Percentiles rank a stretch among this genome's conserved stretches.
Conservation (phyloP, 129 eudicot genomes). For the Helichrysum umbraculigerum region DNA sequence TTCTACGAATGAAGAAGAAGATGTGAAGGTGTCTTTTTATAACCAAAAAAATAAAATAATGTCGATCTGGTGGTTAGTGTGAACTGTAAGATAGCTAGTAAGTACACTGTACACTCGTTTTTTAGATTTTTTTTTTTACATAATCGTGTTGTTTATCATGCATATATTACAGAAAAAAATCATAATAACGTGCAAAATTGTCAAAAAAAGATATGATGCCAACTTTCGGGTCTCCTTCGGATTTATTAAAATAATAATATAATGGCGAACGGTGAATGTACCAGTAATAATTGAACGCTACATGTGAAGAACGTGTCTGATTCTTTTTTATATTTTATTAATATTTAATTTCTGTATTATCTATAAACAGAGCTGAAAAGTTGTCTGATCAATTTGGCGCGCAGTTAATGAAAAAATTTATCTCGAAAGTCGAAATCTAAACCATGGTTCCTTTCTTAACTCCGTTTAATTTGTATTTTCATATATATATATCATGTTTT, state of each 20-base stretch:
- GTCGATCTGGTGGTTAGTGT: neutral
- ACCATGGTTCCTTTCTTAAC: too few species aligned
- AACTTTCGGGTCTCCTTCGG: neutral
- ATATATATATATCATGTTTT: too few species aligned
- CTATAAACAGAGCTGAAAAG: too few species aligned
- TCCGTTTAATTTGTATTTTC: too few species aligned
- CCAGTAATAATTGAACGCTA: neutral
- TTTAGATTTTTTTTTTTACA: neutral
- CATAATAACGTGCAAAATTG: neutral
- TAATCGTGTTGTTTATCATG: neutral
- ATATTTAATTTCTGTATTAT: too few species aligned
- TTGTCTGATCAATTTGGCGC: too few species aligned
- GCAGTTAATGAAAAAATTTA: too few species aligned
- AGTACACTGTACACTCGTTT: neutral
- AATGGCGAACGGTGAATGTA: neutral
- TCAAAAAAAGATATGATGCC: neutral
- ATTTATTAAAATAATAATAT: neutral
- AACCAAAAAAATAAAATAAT: neutral
- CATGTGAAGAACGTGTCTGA: neutral
- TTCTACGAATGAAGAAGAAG: neutral
- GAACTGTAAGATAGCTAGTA: neutral
- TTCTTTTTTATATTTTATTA: neutral
- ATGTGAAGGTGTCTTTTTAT: constrained; percentile 20
- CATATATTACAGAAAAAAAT: neutral
- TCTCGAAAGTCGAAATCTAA: too few species aligned